Percentiles rank a stretch among this genome's conserved stretches.
These are phyloP conservation scores for Penicillium roqueforti DNA, from an alignment of 495 filamentous ascomycete species.

Conservation along the genomic window DNA sequence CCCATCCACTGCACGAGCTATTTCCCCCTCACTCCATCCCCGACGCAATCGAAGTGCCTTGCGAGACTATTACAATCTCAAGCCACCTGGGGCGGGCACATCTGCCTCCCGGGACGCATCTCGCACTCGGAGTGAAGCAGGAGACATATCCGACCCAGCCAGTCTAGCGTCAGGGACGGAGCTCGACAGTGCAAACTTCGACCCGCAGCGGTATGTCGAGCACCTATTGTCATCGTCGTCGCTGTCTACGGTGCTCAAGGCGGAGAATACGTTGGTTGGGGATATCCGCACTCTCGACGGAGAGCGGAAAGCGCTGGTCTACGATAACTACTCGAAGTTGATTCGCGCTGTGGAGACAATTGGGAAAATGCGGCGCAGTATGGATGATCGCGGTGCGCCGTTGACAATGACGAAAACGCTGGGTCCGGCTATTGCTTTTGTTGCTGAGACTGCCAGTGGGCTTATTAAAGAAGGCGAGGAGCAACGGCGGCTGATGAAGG, in stretches of 20 bases:
- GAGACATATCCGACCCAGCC: slow-evolving; percentile 31
- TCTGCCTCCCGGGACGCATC: slow-evolving; percentile 10
- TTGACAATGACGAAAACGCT: slow-evolving; percentile 58
- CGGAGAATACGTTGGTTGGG: slow-evolving; percentile 50
- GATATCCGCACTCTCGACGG: slow-evolving; percentile 90
- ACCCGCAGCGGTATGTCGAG: slow-evolving; percentile 43
- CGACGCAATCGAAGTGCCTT: slow-evolving; percentile 77
- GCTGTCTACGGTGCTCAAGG: slow-evolving; percentile 59
- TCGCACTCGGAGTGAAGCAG: slow-evolving; percentile 38
- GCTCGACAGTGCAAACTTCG: slow-evolving; percentile 46
- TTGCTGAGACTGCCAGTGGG: slow-evolving; percentile 69
- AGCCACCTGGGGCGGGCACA: slow-evolving; percentile 43
- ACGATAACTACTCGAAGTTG: slow-evolving; percentile 96
- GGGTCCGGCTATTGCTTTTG: slow-evolving; percentile 70
- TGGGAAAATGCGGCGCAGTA: slow-evolving; percentile 56
- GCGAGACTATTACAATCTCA: slow-evolving; percentile 91
- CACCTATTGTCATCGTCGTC: slow-evolving; percentile 51
- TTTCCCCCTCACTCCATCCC: slow-evolving; percentile 41
- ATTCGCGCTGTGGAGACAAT: slow-evolving; percentile 96
- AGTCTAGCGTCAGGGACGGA: slow-evolving; percentile 38
- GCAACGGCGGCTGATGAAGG: slow-evolving; percentile 32
- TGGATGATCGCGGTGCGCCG: slow-evolving; percentile 44
- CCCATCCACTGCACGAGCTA: slow-evolving; percentile 42
- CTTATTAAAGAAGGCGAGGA: slow-evolving; percentile 56
- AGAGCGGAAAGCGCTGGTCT: slow-evolving; percentile 93